phyloP scores from a whole-genome alignment of 2,329 filamentous ascomycete species.

The Venturia aucupariae region DNA sequence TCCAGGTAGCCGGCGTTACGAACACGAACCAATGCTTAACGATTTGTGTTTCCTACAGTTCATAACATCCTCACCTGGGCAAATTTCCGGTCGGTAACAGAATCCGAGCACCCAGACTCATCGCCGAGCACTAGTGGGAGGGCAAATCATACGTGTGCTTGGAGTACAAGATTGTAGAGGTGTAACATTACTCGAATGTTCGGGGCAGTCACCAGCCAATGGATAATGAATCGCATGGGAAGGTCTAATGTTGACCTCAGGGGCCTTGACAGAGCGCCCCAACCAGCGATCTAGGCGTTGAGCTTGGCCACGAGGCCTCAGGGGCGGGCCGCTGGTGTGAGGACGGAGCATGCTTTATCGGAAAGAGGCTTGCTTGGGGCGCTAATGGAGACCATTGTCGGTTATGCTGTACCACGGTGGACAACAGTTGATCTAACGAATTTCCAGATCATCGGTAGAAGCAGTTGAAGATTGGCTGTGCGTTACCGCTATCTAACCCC shows the following conservation, averaged over 20 bases:
- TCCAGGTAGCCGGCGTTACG: neutral
- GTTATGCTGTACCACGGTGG: neutral
- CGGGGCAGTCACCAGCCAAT: neutral
- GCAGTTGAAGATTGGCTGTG: neutral
- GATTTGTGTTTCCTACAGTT: neutral
- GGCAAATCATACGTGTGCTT: neutral
- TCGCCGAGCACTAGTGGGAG: neutral
- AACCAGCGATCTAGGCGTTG: neutral
- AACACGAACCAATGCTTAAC: neutral
- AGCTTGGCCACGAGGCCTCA: neutral
- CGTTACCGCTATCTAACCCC: neutral
- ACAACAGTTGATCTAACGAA: neutral
- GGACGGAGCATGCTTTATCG: neutral
- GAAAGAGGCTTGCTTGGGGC: neutral
- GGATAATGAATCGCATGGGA: neutral
- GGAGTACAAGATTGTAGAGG: neutral
- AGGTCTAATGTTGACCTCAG: neutral
- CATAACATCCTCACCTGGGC: neutral
- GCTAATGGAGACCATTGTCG: neutral
- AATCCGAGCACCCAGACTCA: neutral
- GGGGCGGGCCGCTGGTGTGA: conserved; percentile 4
- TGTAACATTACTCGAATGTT: neutral
- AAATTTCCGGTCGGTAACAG: neutral
- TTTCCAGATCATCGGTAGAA: neutral
- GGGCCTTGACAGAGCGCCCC: neutral